These are phyloP conservation scores for Pistacia vera DNA, from an alignment of 345 rosid species.

Conservation along the genomic window DNA sequence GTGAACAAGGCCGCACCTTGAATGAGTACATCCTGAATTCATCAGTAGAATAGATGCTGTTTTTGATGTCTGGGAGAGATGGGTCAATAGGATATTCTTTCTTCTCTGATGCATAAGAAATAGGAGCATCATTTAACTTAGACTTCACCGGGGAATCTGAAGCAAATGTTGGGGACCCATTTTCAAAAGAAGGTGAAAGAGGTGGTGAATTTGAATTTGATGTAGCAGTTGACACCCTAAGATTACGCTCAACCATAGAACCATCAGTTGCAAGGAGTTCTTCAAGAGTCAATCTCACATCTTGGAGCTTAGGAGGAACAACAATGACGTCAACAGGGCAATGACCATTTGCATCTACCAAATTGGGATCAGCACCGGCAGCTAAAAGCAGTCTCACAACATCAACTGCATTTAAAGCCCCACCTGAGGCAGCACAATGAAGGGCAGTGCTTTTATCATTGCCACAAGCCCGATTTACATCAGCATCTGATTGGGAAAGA, in stretches of 20 bases:
- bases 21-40: slow-evolving; percentile 97
- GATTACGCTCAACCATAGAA: slow-evolving; percentile 41
- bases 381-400: slow-evolving; percentile 78
- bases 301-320: slow-evolving; percentile 72
- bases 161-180: slow-evolving; percentile 54
- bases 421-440: slow-evolving; percentile 96
- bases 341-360: slow-evolving; percentile 59
- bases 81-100: slow-evolving; percentile 93
- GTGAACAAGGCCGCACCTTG: slow-evolving; percentile 92
- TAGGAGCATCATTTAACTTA: slow-evolving; percentile 32
- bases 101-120: slow-evolving; percentile 51
- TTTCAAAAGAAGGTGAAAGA: slow-evolving; percentile 59
- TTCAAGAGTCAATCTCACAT: slow-evolving; percentile 55
- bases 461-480: slow-evolving; percentile 74
- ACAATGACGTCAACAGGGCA: slow-evolving; percentile 83
- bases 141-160: slow-evolving; percentile 54
- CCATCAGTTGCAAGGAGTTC: slow-evolving; percentile 69
- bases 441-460: slow-evolving; percentile 76
- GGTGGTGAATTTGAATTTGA: slow-evolving; percentile 54
- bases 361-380: slow-evolving; percentile 77
- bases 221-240: slow-evolving; percentile 48
- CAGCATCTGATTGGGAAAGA: slow-evolving; percentile 67
- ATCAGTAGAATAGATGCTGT: slow-evolving; percentile 89
- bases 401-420: slow-evolving; percentile 73
- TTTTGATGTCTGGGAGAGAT: slow-evolving; percentile 93